Evolutionary conservation across 2,329 filamentous ascomycete genomes (phyloP).

Genomic region (Aspergillus phoenicis): DNA sequence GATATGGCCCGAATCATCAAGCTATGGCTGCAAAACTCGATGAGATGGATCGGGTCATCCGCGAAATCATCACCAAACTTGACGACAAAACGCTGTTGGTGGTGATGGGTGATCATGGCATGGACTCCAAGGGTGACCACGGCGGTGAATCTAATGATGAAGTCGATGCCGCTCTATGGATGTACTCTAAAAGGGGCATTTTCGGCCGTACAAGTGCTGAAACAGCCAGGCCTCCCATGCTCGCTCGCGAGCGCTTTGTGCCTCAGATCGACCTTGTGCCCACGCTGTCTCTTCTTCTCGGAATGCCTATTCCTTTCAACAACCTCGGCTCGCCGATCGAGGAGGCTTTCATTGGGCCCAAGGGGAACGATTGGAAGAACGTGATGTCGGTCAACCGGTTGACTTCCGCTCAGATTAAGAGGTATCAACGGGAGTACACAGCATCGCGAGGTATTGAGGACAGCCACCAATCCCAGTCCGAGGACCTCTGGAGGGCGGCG

Average conservation of each 20-base stretch:
- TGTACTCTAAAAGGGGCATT: constrained; percentile 86
- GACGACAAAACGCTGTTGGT: constrained; percentile 87
- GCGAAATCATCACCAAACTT: constrained; percentile 68
- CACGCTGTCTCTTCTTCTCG: constrained; percentile 82
- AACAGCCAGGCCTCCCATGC: constrained; percentile 59
- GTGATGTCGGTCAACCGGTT: constrained; percentile 76
- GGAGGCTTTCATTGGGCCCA: constrained; percentile 78
- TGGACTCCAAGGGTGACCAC: constrained; percentile 96
- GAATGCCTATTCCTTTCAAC: constrained; percentile 93
- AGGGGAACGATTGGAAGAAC: constrained; percentile 72
- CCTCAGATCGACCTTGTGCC: constrained; percentile 93
- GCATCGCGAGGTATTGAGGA: constrained; percentile 69
- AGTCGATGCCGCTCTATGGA: constrained; percentile 92
- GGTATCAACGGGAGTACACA: constrained; percentile 85
- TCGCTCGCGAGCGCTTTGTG: constrained; percentile 73
- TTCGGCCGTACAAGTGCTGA: constrained; percentile 76
- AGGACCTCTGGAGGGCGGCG: constrained; percentile 63
- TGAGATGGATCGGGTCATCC: constrained; percentile 85
- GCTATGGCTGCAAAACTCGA: constrained; percentile 88
- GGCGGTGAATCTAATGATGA: constrained; percentile 98
- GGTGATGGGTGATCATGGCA: constrained; percentile 98
- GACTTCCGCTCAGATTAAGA: constrained; percentile 80
- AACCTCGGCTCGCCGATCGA: constrained; percentile 91
- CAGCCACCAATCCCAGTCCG: constrained; percentile 57
- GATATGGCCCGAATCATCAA: constrained; percentile 88